phyloP scores from a whole-genome alignment of 148 eudicot species.

The Dysphania ambrosioides region DNA sequence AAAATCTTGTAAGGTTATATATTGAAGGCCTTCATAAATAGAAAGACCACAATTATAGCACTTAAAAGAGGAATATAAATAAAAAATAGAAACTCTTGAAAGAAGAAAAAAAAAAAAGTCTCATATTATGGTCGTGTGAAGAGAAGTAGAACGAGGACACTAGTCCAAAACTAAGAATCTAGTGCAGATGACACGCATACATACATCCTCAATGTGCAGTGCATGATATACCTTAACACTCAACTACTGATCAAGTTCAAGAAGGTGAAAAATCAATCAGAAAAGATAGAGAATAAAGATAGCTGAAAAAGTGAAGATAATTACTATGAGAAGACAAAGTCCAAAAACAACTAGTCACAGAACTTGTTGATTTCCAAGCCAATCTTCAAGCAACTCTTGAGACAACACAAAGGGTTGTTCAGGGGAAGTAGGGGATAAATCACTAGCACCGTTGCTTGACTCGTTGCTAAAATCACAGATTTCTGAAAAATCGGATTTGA shows the following conservation, averaged over 20 bases:
- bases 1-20: no score
- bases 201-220: neutral
- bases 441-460: constrained; percentile 16
- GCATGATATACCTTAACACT: neutral
- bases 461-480: constrained; percentile 24
- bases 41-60: no score
- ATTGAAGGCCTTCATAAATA: no score
- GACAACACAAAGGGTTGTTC: constrained; percentile 29
- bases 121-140: no score
- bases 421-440: constrained; percentile 20
- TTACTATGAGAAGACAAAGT: neutral
- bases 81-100: no score
- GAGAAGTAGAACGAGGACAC: no score
- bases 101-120: no score
- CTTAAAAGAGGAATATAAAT: no score
- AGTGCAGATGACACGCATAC: neutral
- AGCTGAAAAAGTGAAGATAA: neutral
- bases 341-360: constrained; percentile 17
- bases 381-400: constrained; percentile 40
- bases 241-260: no score
- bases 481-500: constrained; percentile 25
- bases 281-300: neutral
- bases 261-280: neutral
- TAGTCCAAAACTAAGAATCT: neutral
- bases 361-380: constrained; percentile 35